Percentiles rank a stretch among this genome's conserved stretches.
Conservation (phyloP, 1,139 yeast genomes). For the Meyerozyma athensensis region DNA sequence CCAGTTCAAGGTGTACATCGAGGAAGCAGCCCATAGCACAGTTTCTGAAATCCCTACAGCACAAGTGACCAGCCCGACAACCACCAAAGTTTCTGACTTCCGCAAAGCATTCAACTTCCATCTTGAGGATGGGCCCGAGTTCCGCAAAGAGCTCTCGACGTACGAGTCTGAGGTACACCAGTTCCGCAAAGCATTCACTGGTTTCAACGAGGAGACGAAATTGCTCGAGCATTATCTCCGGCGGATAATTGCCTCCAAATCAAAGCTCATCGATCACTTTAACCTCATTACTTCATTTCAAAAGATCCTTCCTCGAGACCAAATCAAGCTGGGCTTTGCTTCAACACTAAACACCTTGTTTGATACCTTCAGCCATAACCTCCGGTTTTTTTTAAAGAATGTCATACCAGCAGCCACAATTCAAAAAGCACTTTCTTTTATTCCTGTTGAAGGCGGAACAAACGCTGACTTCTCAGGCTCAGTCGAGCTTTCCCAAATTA, state of each 20-base stretch:
- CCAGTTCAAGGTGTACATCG: conserved; percentile 29
- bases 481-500: conserved; percentile 11
- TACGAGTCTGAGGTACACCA: conserved; percentile 52
- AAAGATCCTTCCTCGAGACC: conserved; percentile 11
- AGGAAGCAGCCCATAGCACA: conserved; percentile 8
- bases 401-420: conserved; percentile 15
- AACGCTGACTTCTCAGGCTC: neutral
- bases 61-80: neutral
- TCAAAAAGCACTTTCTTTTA: neutral
- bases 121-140: conserved; percentile 72
- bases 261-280: conserved; percentile 22
- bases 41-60: neutral
- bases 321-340: conserved; percentile 12
- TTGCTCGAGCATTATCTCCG: conserved; percentile 22
- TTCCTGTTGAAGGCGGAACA: conserved; percentile 14
- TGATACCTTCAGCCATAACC: conserved; percentile 30
- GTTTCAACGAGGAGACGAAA: conserved; percentile 32
- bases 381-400: conserved; percentile 26
- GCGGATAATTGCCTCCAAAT: conserved; percentile 17
- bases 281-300: conserved; percentile 16
- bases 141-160: conserved; percentile 50
- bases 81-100: conserved; percentile 9
- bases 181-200: conserved; percentile 37
- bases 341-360: conserved; percentile 16
- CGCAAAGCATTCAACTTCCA: conserved; percentile 29